Conservation (phyloP, 257 asterid genomes). For the Solanum lignicaule region DNA sequence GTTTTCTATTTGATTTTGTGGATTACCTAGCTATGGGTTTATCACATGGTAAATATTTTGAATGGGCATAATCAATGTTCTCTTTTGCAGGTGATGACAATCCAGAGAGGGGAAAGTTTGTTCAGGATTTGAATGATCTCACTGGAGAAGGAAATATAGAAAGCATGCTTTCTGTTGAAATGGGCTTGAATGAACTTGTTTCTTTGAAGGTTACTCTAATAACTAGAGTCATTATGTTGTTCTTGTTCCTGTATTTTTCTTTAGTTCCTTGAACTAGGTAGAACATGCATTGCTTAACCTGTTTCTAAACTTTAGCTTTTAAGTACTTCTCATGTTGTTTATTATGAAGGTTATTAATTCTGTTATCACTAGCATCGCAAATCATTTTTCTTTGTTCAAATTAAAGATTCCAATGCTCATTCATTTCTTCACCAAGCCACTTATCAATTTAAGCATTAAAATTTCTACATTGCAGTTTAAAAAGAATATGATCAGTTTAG, state of each 20-base stretch:
- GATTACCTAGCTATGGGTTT: background rate
- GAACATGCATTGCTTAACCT: background rate
- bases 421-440: background rate
- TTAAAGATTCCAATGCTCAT: background rate
- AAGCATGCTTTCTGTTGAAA: slow-evolving; percentile 90
- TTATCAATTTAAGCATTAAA: background rate
- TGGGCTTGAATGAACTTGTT: slow-evolving; percentile 90
- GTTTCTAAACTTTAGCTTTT: background rate
- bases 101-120: slow-evolving; percentile 45
- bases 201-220: slow-evolving; percentile 57
- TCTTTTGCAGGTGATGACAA: slow-evolving; percentile 46
- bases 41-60: background rate
- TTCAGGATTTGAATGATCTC: slow-evolving; percentile 74
- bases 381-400: background rate
- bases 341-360: background rate
- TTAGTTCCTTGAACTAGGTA: background rate
- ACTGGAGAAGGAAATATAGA: slow-evolving; percentile 95
- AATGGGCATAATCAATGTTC: slow-evolving; percentile 1
- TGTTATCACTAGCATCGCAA: background rate
- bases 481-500: background rate
- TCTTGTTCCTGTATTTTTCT: background rate
- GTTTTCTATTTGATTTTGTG: background rate
- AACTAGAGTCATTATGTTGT: background rate
- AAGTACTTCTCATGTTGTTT: background rate
- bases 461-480: background rate